Evolutionary conservation across 2,329 filamentous ascomycete species (phyloP), one percentile per base, ranked within the genome.

Genomic region (Gremmenia infestans): DNA sequence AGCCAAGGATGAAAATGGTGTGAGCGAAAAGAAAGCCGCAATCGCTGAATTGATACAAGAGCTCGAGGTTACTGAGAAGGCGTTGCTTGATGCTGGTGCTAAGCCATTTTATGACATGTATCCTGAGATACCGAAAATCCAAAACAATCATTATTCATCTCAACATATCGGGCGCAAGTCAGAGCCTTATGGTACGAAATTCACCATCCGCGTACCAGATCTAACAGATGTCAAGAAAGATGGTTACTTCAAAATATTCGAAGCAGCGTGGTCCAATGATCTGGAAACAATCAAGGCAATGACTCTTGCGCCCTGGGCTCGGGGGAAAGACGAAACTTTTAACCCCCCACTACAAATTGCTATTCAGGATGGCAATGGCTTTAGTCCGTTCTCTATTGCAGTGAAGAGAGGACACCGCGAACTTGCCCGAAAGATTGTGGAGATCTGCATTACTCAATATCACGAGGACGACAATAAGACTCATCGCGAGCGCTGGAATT

Each of bases 191-290:
- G 19, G 59, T 19, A 63, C 63, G 1, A 50, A 47, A 2, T 54
- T 67, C 7, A 54, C 11, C 12, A 66, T 69, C 51, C 17, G 25
- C 28, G 47, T 63, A 5, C 64, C 67, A 11, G 61, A 81, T 73
- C 60, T 80, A 11, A 87, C 79, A 0, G 78, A 81, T 2, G 73
- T 72, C 40, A 79, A 77, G 50, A 76, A 75, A 25, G 72, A 76
- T 36, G 85, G 79, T 0, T 93, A 91, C 59, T 59, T 87, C 5
- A 73, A 81, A 59, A 70, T 93, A 74, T 88, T 89, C 68, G 83
- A 93, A 66, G 88, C 88, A 37, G 83, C 83, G 4, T 94, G 88
- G 88, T 64, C 65, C 4, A 87, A 86, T n/a, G 81, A 94, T 62
- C 61, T 87, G 1, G 75, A 81, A 1, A 82, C 74, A 3, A 82